Evolutionary conservation across 495 filamentous ascomycete genomes (phyloP).

Genomic region (Aspergillus ellipticus): DNA sequence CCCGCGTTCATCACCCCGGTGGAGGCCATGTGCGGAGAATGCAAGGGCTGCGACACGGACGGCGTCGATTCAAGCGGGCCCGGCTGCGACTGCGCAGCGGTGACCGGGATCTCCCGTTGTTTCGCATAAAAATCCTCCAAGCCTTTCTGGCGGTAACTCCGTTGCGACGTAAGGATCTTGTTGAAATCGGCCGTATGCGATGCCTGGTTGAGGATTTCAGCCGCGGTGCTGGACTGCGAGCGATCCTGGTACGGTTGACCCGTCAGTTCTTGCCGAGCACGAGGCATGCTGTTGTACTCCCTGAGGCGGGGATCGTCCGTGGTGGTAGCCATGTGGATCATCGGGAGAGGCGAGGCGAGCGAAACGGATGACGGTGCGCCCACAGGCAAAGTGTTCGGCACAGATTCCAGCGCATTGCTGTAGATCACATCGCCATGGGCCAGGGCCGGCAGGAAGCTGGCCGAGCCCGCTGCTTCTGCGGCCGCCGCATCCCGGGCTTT

Average conservation of each 20-base stretch:
- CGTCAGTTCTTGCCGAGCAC: conserved; percentile 83
- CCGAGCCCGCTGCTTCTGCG: conserved; percentile 42
- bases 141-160: conserved; percentile 69
- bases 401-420: conserved; percentile 63
- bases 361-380: conserved; percentile 59
- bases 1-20: conserved; percentile 34
- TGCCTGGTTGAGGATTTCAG: conserved; percentile 86
- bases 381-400: conserved; percentile 66
- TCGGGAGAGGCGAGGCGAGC: conserved; percentile 65
- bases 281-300: conserved; percentile 79
- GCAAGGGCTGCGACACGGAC: conserved; percentile 44
- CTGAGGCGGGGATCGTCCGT: conserved; percentile 72
- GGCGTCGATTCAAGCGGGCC: conserved; percentile 48
- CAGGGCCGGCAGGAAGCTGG: conserved; percentile 50
- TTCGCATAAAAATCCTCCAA: conserved; percentile 73
- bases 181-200: conserved; percentile 88
- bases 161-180: conserved; percentile 69
- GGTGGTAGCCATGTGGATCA: conserved; percentile 77
- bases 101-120: conserved; percentile 67
- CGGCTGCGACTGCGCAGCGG: conserved; percentile 46
- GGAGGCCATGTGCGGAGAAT: conserved; percentile 38
- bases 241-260: conserved; percentile 88
- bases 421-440: conserved; percentile 77
- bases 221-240: conserved; percentile 68
- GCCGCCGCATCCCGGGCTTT: conserved; percentile 74